A percentile compares a stretch with the other conserved stretches of the same genome.
phyloP scores from a whole-genome alignment of 2,329 filamentous ascomycete species.

The Xylariaceae sp. region DNA sequence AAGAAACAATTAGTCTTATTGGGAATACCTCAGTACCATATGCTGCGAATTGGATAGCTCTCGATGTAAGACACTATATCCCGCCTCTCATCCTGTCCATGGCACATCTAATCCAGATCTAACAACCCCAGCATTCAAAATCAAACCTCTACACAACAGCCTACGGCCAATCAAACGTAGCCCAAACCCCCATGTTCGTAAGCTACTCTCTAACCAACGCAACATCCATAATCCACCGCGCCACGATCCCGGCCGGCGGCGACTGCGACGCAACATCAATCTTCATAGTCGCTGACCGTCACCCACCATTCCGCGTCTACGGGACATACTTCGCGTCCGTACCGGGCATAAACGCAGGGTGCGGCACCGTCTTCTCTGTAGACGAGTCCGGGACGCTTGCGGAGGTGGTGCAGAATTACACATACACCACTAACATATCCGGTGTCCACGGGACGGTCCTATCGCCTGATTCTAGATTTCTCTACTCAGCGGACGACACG shows the following conservation, averaged over 20 bases:
- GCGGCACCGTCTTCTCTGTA: slow-evolving; percentile 38
- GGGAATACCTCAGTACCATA: slow-evolving; percentile 20
- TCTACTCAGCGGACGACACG: slow-evolving; percentile 47
- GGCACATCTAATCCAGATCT: neutral
- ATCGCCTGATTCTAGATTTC: slow-evolving; percentile 40
- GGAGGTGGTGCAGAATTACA: slow-evolving; percentile 43
- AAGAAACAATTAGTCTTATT: slow-evolving; percentile 21
- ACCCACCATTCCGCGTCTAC: slow-evolving; percentile 28
- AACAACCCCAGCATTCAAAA: slow-evolving; percentile 28
- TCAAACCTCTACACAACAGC: slow-evolving; percentile 31
- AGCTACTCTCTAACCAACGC: slow-evolving; percentile 27
- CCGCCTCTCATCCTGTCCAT: neutral
- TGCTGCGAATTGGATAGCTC: slow-evolving; percentile 29
- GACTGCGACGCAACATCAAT: slow-evolving; percentile 24
- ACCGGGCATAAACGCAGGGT: slow-evolving; percentile 23
- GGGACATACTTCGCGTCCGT: slow-evolving; percentile 24
- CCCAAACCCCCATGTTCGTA: slow-evolving; percentile 22
- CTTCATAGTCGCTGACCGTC: slow-evolving; percentile 22
- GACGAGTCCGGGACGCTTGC: slow-evolving; percentile 39
- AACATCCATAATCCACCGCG: slow-evolving; percentile 19
- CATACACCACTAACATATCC: slow-evolving; percentile 38
- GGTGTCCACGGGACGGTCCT: slow-evolving; percentile 49
- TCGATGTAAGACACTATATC: slow-evolving; percentile 25
- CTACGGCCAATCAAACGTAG: slow-evolving; percentile 21
- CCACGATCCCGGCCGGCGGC: slow-evolving; percentile 14